Evolutionary conservation across 2,329 filamentous ascomycete genomes (phyloP), one percentile per base, ranked within the genome.

Genomic region (Xylariaceae sp.): DNA sequence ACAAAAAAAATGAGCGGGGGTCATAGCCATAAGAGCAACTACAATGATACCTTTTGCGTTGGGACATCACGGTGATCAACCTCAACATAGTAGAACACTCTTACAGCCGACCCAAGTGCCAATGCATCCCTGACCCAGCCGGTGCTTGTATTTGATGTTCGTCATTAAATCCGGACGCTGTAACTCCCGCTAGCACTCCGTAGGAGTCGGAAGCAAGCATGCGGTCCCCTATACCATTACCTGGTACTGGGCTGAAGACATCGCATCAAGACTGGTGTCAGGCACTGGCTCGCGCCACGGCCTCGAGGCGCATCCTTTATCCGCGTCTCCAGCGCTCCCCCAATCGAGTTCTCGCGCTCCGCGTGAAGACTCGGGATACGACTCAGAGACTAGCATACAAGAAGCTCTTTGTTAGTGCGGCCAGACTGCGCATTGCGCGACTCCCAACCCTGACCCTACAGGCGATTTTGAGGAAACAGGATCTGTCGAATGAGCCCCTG

Each of bases 391-490:
- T 53, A 15, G 61, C 52, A 39, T 68, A 69, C 51, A 35, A 57
- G 2, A 4, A 18, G 44, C 34, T 51, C 3, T 66, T 70, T 35
- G 44, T 39, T 18, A 56, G 58, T 18, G 64, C 56, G 0, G 60
- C 62, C 17, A 61, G 50, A 37, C 50, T 67, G 49, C 67, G 62
- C n/a, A 63, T 61, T 17, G 69, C 68, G 44, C 66, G 71, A 23
- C 69, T 72, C 47, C 69, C 71, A 2, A 55, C 70, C 4, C 44
- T 72, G 34, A 68, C 68, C 13, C 55, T 72, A 4, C 69, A 72
- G 50, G 53, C 55, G 5, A 64, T 65, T 57, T 44, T 73, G 53
- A 62, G 57, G 48, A 66, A 49, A 23, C 62, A 71, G 53, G 62
- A 69, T 30, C 55, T 63, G 45, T 56, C 57, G 4, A 56, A 57